These are phyloP conservation scores for Centaurea solstitialis DNA, from an alignment of 129 eudicot genomes.

Conservation along the genomic window DNA sequence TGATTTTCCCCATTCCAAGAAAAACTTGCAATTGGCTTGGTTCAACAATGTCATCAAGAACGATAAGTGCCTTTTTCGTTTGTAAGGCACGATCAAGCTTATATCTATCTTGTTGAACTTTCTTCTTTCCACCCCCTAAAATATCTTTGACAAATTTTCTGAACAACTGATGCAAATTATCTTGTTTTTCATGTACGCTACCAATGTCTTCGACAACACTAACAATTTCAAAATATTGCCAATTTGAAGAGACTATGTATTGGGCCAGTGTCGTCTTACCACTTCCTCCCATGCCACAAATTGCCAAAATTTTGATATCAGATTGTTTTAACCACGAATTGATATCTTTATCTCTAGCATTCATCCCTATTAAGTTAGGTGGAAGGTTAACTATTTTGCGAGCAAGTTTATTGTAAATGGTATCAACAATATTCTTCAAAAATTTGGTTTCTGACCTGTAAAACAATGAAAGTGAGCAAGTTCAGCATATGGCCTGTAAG, in stretches of 20 bases:
- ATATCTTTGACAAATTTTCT: constrained; percentile 17
- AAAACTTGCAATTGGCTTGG: not conserved
- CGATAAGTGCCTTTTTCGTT: not conserved
- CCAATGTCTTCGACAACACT: constrained; percentile 12
- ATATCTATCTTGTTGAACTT: not conserved
- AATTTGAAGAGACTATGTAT: constrained; percentile 10
- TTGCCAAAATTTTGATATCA: not conserved
- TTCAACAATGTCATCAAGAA: constrained; percentile 20
- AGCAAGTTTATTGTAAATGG: not conserved
- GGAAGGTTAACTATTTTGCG: not conserved
- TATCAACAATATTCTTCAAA: not conserved
- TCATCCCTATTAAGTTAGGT: not conserved
- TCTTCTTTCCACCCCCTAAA: constrained; percentile 1
- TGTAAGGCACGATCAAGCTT: not conserved
- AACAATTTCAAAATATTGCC: constrained; percentile 10
- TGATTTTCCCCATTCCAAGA: not conserved
- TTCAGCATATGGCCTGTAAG: not conserved
- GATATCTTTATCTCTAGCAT: not conserved
- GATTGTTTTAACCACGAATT: not conserved
- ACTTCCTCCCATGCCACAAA: constrained; percentile 24
- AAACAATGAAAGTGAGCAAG: not conserved
- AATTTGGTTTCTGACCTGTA: constrained; percentile 3
- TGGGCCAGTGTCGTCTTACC: constrained; percentile 36
- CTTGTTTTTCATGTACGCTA: not conserved
- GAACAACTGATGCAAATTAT: constrained; percentile 18